These are phyloP conservation scores for Diaporthe ampelina DNA, from an alignment of 2,329 filamentous ascomycete species.

Conservation along the genomic window DNA sequence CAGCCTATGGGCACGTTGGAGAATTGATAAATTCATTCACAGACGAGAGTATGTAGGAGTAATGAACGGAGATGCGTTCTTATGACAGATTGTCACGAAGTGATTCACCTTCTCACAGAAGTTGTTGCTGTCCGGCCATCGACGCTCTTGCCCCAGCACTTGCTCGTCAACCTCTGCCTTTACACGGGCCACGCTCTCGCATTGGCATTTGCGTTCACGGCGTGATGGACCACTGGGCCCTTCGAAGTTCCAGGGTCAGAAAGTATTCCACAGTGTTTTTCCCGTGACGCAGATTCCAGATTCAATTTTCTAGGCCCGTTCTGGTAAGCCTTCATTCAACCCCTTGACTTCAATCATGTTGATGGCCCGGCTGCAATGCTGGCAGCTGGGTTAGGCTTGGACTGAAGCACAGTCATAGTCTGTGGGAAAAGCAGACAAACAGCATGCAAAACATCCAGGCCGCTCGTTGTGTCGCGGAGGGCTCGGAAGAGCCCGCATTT, in stretches of 20 bases:
- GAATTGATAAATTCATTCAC: not conserved
- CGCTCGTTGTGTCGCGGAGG: not conserved
- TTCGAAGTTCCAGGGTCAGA: not conserved
- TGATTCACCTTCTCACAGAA: not conserved
- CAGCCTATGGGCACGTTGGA: not conserved
- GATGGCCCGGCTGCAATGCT: not conserved
- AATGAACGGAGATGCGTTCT: not conserved
- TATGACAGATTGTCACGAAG: not conserved
- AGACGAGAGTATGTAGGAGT: not conserved
- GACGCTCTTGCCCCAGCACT: not conserved
- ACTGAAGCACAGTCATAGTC: not conserved
- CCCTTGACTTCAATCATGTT: not conserved
- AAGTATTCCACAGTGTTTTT: not conserved
- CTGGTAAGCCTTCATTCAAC: not conserved
- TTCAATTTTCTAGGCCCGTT: not conserved
- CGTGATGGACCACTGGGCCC: not conserved
- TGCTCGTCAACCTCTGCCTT: not conserved
- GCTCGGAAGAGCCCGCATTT: not conserved
- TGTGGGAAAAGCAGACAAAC: not conserved
- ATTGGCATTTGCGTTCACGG: not conserved
- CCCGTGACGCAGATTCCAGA: not conserved
- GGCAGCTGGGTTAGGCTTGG: not conserved
- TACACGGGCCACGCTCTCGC: not conserved
- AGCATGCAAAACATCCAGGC: not conserved
- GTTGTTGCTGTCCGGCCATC: not conserved